Conservation (phyloP, 2,329 filamentous ascomycete species). For the Mollisia scopiformis region DNA sequence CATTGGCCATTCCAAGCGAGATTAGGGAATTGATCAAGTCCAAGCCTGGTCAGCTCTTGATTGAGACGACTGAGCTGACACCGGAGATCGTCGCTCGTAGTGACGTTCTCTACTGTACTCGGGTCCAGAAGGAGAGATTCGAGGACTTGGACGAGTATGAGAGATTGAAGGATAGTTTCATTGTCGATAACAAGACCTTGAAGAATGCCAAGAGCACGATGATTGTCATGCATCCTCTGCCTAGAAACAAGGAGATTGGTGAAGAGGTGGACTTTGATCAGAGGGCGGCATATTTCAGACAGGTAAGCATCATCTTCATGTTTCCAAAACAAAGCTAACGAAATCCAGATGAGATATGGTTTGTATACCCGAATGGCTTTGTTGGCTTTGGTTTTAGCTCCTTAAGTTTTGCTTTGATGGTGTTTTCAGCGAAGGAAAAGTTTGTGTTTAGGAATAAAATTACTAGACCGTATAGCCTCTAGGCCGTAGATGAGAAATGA, state of each 20-base stretch:
- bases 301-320: conserved; percentile 65
- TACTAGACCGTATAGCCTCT: background rate
- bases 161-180: conserved; percentile 82
- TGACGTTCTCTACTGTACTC: conserved; percentile 95
- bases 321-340: conserved; percentile 8
- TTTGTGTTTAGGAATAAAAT: background rate
- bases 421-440: background rate
- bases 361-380: conserved; percentile 98
- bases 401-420: conserved; percentile 19
- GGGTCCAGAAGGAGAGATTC: conserved; percentile 96
- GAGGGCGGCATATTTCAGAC: conserved; percentile 96
- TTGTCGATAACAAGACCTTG: conserved; percentile 88
- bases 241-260: conserved; percentile 88
- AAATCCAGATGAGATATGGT: conserved; percentile 86
- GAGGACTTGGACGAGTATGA: conserved; percentile 81
- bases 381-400: conserved; percentile 85
- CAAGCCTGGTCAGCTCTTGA: conserved; percentile 73
- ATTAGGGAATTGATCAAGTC: conserved; percentile 72
- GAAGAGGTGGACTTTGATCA: conserved; percentile 98
- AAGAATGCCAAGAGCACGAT: conserved; percentile 91
- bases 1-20: conserved; percentile 74
- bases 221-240: conserved; percentile 94
- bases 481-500: background rate
- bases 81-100: conserved; percentile 83
- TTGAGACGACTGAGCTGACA: conserved; percentile 78